phyloP scores from a whole-genome alignment of 768 basidiomycete species.

The Suillus spraguei region DNA sequence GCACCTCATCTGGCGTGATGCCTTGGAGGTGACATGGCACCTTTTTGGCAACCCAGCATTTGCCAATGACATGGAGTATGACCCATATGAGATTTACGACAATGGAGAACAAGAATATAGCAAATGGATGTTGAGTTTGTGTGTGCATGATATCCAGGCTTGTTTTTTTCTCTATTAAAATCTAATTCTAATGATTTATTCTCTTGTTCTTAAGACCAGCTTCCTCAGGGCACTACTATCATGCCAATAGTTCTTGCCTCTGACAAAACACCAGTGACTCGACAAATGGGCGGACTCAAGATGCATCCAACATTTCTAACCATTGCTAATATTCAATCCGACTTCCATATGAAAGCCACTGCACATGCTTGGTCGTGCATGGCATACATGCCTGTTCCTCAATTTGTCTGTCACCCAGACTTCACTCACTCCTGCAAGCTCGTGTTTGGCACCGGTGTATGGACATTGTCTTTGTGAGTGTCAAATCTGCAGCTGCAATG shows the following conservation, averaged over 20 bases:
- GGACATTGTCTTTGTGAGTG: neutral
- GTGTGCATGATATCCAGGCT: slow-evolving; percentile 27
- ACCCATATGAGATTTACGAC: slow-evolving; percentile 19
- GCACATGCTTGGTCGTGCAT: slow-evolving; percentile 10
- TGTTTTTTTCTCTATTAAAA: neutral
- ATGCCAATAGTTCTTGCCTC: slow-evolving; percentile 32
- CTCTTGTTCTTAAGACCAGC: slow-evolving; percentile 14
- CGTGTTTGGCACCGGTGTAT: slow-evolving; percentile 4
- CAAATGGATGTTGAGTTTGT: slow-evolving; percentile 25
- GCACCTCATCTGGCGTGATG: slow-evolving; percentile 27
- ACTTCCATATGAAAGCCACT: slow-evolving; percentile 20
- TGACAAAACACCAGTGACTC: slow-evolving; percentile 37
- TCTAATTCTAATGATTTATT: neutral
- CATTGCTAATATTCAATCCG: slow-evolving; percentile 32
- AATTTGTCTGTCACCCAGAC: neutral
- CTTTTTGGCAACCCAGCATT: slow-evolving; percentile 28
- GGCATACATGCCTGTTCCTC: neutral
- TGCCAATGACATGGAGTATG: slow-evolving; percentile 22
- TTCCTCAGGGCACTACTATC: slow-evolving; percentile 29
- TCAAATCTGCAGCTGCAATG: neutral
- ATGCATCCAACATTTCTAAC: slow-evolving; percentile 34
- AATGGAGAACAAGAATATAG: slow-evolving; percentile 17
- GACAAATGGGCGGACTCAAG: slow-evolving; percentile 29
- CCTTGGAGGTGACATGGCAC: slow-evolving; percentile 23
- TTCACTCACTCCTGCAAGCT: slow-evolving; percentile 1